phyloP scores from a whole-genome alignment of 2,329 filamentous ascomycete species.

The Verticillium dahliae region DNA sequence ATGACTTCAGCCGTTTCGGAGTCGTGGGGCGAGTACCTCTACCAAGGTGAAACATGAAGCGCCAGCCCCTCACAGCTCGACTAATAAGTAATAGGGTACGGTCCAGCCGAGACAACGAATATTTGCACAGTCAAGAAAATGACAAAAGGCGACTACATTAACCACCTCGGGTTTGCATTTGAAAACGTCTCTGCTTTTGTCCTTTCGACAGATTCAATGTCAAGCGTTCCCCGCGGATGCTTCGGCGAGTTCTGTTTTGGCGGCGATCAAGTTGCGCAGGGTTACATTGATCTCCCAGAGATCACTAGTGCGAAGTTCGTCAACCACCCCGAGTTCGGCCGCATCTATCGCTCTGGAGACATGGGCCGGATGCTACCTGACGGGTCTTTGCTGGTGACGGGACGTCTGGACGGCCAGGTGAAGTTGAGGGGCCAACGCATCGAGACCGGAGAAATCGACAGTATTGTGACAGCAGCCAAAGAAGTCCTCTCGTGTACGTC shows the following conservation, averaged over 20 bases:
- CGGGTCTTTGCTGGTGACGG: slow-evolving; percentile 66
- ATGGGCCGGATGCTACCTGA: slow-evolving; percentile 73
- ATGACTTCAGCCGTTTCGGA: slow-evolving; percentile 66
- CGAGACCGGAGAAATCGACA: slow-evolving; percentile 71
- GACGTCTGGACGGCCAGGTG: slow-evolving; percentile 71
- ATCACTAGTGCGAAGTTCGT: slow-evolving; percentile 63
- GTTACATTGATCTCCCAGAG: slow-evolving; percentile 62
- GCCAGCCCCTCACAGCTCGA: background rate
- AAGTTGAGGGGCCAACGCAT: slow-evolving; percentile 77
- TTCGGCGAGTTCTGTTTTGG: slow-evolving; percentile 84
- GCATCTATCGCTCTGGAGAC: slow-evolving; percentile 78
- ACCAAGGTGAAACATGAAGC: slow-evolving; percentile 47
- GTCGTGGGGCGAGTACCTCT: slow-evolving; percentile 64
- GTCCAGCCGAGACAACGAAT: slow-evolving; percentile 81
- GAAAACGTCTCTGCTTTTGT: slow-evolving; percentile 72
- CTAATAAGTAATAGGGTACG: slow-evolving; percentile 47
- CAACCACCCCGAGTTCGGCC: slow-evolving; percentile 59
- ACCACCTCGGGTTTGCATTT: slow-evolving; percentile 71
- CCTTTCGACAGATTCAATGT: slow-evolving; percentile 34
- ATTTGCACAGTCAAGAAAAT: slow-evolving; percentile 74
- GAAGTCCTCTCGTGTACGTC: slow-evolving; percentile 57
- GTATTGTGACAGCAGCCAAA: slow-evolving; percentile 44
- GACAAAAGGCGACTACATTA: slow-evolving; percentile 48
- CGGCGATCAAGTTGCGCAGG: slow-evolving; percentile 71
- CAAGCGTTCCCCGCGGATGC: slow-evolving; percentile 60